These are phyloP conservation scores for Solanum piurae DNA, from an alignment of 257 asterid genomes.

Conservation along the genomic window DNA sequence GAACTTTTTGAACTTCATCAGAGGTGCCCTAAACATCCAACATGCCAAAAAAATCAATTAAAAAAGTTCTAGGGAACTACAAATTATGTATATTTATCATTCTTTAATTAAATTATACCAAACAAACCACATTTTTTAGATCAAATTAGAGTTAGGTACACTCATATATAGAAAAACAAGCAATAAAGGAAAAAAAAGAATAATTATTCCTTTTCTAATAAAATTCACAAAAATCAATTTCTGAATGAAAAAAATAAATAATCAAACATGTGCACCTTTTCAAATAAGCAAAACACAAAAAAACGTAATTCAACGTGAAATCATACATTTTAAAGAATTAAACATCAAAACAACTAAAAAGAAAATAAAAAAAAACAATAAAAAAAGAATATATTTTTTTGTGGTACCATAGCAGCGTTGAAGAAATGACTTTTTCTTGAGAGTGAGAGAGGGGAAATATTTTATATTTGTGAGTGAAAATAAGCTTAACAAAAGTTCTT, in stretches of 20 bases:
- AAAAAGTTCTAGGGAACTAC: background rate
- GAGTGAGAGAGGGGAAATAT: background rate
- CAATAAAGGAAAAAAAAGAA: background rate
- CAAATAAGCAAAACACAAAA: background rate
- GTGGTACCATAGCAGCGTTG: background rate
- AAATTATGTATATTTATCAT: background rate
- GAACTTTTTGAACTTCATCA: background rate
- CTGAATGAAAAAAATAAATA: background rate
- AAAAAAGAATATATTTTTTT: background rate
- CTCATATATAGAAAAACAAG: background rate
- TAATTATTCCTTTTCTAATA: background rate
- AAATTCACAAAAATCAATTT: background rate
- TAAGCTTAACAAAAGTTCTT: background rate
- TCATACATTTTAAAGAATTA: background rate
- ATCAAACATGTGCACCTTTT: background rate
- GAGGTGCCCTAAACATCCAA: background rate
- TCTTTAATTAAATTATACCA: background rate
- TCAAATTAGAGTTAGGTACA: background rate
- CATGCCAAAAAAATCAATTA: too few relatives aligned
- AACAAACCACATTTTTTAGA: background rate
- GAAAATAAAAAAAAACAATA: background rate
- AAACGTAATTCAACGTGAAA: background rate
- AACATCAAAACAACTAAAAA: background rate
- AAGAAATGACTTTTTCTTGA: background rate
- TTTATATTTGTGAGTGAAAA: background rate